phyloP scores from a whole-genome alignment of 495 filamentous ascomycete species.

The Xylaria bambusicola region DNA sequence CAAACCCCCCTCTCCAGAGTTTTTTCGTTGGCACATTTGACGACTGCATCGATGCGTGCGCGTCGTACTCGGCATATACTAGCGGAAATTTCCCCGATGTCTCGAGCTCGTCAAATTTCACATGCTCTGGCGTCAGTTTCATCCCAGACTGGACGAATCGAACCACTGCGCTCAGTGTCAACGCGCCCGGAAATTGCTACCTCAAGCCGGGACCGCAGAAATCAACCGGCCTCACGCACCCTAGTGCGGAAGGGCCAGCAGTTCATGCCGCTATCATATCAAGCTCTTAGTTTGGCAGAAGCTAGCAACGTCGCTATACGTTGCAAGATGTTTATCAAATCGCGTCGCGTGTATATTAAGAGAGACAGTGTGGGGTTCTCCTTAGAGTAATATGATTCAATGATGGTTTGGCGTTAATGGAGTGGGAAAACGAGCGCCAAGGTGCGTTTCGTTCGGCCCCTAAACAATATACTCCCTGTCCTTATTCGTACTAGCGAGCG shows the following conservation, averaged over 20 bases:
- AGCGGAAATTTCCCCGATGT: conserved; percentile 27
- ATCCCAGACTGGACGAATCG: conserved; percentile 47
- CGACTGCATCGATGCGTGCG: conserved; percentile 52
- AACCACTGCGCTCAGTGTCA: conserved; percentile 24
- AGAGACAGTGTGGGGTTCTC: not conserved
- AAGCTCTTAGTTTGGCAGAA: not conserved
- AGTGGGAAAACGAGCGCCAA: too few relatives aligned
- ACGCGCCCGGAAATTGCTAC: conserved; percentile 49
- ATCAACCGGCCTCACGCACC: conserved; percentile 27
- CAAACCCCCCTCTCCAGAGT: conserved; percentile 31
- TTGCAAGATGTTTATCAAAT: not conserved
- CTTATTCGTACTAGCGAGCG: too few relatives aligned
- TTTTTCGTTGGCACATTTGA: conserved; percentile 44
- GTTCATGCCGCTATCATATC: conserved; percentile 30
- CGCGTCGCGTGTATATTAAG: not conserved
- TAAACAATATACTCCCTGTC: too few relatives aligned
- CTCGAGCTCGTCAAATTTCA: conserved; percentile 30
- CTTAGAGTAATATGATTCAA: not conserved
- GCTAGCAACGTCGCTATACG: not conserved
- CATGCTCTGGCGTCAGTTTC: conserved; percentile 45
- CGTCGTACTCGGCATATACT: conserved; percentile 41
- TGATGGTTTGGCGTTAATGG: too few relatives aligned
- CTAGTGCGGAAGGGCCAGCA: conserved; percentile 25
- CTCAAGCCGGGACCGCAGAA: conserved; percentile 45
- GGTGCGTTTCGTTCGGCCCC: too few relatives aligned